Conservation (phyloP, 768 basidiomycete species). For the Scleroderma bovista region DNA sequence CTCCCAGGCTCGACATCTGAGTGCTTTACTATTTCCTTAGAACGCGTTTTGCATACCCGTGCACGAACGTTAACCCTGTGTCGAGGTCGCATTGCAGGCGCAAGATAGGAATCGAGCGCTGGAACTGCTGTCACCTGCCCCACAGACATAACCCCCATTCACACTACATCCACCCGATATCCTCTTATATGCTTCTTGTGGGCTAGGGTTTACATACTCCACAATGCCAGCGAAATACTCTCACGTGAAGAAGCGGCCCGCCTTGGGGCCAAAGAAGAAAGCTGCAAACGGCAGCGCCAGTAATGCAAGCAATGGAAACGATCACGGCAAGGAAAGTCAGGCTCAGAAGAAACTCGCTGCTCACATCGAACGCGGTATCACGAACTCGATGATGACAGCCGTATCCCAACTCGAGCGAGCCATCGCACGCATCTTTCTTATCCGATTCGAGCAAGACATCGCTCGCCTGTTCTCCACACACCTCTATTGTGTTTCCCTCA, state of each 20-base stretch:
- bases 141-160: not conserved
- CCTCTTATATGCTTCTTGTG: not conserved
- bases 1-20: not conserved
- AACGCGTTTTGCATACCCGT: too few species aligned
- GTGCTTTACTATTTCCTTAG: not conserved
- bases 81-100: conserved; percentile 9
- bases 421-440: conserved; percentile 60
- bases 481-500: conserved; percentile 57
- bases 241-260: conserved; percentile 63
- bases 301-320: conserved; percentile 24
- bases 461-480: conserved; percentile 69
- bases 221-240: conserved; percentile 70
- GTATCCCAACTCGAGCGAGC: conserved; percentile 63
- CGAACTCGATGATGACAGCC: conserved; percentile 48
- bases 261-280: conserved; percentile 45
- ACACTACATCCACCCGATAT: not conserved
- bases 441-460: conserved; percentile 72
- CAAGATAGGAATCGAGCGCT: conserved; percentile 10
- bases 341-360: conserved; percentile 35
- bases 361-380: conserved; percentile 49
- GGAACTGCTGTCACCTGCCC: not conserved
- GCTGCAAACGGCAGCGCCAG: conserved; percentile 19
- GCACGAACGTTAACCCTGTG: too few species aligned
- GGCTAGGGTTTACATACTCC: not conserved
- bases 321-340: conserved; percentile 22